A percentile compares a stretch with the other conserved stretches of the same genome.
These are phyloP conservation scores for Nitzschia sp. DNA, from an alignment of 108 stramenopile genomes.

Conservation along the genomic window DNA sequence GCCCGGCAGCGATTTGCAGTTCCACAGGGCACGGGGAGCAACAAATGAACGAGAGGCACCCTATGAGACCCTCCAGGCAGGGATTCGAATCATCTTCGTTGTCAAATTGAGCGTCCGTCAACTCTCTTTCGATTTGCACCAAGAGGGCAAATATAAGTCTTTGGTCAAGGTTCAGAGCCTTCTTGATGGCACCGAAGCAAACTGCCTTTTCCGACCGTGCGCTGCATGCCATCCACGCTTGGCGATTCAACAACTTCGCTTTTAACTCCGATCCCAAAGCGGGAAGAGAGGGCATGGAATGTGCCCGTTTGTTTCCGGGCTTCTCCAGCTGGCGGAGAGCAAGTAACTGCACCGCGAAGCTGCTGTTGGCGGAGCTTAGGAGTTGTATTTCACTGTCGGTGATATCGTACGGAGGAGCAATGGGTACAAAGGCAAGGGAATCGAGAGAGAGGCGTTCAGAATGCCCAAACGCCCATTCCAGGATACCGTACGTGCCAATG, in stretches of 20 bases:
- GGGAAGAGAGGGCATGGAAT: neutral
- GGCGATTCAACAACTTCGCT: neutral
- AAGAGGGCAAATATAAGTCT: neutral
- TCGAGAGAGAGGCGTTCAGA: conserved; percentile 3
- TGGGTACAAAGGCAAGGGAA: conserved; percentile 1
- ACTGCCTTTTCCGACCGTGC: neutral
- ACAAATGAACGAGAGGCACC: conserved; percentile 15
- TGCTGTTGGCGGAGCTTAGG: neutral
- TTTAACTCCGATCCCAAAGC: neutral
- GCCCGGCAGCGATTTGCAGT: conserved; percentile 41
- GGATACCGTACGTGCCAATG: conserved; percentile 20
- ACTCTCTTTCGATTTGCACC: conserved; percentile 3
- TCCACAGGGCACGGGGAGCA: neutral
- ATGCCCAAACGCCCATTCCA: conserved; percentile 17
- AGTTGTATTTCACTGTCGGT: conserved; percentile 4
- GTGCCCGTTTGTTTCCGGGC: neutral
- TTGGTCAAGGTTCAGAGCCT: conserved; percentile 18
- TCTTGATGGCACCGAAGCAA: neutral
- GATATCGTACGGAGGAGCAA: conserved; percentile 12
- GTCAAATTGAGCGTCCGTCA: neutral
- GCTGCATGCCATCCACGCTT: conserved; percentile 1
- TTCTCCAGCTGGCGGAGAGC: neutral
- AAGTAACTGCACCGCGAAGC: conserved; percentile 24
- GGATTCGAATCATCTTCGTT: neutral
- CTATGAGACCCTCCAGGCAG: conserved; percentile 5